Evolutionary conservation across 768 basidiomycete genomes (phyloP).

Genomic region (Boletellus ananas): DNA sequence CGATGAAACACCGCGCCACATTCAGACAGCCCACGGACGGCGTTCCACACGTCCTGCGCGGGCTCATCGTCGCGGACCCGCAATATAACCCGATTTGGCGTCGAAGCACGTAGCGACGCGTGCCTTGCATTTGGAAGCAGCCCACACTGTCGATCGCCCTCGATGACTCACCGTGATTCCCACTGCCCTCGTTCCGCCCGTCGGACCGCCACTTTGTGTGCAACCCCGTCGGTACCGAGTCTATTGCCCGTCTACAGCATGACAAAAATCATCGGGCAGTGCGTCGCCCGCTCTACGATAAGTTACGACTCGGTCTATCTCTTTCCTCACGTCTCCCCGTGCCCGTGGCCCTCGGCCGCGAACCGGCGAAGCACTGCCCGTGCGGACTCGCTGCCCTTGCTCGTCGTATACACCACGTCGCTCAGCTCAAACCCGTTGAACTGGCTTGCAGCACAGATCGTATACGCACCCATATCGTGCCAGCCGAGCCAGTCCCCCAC

Average conservation of each 20-base stretch:
- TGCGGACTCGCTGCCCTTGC: slow-evolving; percentile 53
- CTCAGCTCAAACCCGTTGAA: slow-evolving; percentile 90
- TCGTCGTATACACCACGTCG: slow-evolving; percentile 75
- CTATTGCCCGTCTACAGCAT: slow-evolving; percentile 6
- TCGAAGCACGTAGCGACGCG: slow-evolving; percentile 14
- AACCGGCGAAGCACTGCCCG: slow-evolving; percentile 47
- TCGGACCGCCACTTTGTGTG: slow-evolving; percentile 1
- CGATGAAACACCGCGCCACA: not conserved
- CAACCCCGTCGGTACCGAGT: slow-evolving; percentile 11
- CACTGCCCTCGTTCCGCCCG: slow-evolving; percentile 9
- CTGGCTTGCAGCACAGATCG: slow-evolving; percentile 93
- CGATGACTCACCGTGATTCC: slow-evolving; percentile 10
- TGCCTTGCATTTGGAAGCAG: slow-evolving; percentile 26
- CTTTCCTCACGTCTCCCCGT: slow-evolving; percentile 13
- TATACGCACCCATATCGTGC: slow-evolving; percentile 98
- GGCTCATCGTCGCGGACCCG: not conserved
- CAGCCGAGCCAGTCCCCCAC: slow-evolving; percentile 99
- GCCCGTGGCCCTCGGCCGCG: slow-evolving; percentile 41
- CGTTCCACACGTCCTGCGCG: no score
- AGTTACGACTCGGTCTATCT: slow-evolving; percentile 14
- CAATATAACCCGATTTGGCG: slow-evolving; percentile 17
- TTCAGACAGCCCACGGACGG: no score
- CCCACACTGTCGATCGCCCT: slow-evolving; percentile 29
- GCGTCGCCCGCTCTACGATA: not conserved
- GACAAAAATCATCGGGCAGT: not conserved